A percentile compares a stretch with the other conserved stretches of the same genome.
Evolutionary conservation across 495 filamentous ascomycete species (phyloP).

Genomic region (Talaromyces wortmannii): DNA sequence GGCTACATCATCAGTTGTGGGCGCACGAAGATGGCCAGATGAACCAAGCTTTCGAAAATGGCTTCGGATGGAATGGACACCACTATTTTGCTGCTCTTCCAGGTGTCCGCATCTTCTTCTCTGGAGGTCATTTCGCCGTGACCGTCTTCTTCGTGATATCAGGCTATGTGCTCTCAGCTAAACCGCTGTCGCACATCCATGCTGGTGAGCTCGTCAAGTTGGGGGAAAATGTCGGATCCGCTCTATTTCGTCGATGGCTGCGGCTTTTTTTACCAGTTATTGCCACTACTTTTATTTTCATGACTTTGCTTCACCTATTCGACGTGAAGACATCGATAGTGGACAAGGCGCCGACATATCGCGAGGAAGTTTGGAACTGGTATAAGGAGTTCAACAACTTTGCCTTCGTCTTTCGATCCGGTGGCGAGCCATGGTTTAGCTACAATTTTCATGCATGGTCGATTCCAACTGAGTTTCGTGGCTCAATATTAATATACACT

Average conservation of each 20-base stretch:
- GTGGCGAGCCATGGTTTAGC: slow-evolving; percentile 40
- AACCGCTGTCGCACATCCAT: slow-evolving; percentile 42
- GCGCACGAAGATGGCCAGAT: slow-evolving; percentile 17
- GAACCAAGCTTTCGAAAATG: slow-evolving; percentile 18
- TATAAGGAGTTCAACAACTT: slow-evolving; percentile 54
- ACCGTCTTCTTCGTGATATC: slow-evolving; percentile 55
- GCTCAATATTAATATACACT: slow-evolving; percentile 39
- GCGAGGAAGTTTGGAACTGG: slow-evolving; percentile 44
- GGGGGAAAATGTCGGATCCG: slow-evolving; percentile 27
- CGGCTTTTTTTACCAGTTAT: slow-evolving; percentile 39
- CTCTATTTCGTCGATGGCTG: slow-evolving; percentile 39
- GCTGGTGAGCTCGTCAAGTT: slow-evolving; percentile 27
- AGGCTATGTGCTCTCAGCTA: slow-evolving; percentile 47
- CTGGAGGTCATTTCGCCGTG: slow-evolving; percentile 47
- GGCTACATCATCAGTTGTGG: slow-evolving; percentile 27
- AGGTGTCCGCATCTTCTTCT: slow-evolving; percentile 30
- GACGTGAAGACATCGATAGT: slow-evolving; percentile 22
- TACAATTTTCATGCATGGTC: slow-evolving; percentile 43
- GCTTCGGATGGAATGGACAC: slow-evolving; percentile 18
- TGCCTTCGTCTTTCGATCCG: slow-evolving; percentile 45
- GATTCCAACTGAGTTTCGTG: slow-evolving; percentile 42
- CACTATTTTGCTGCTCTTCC: slow-evolving; percentile 32
- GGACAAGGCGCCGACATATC: slow-evolving; percentile 21
- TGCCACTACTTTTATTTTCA: slow-evolving; percentile 37
- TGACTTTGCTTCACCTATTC: slow-evolving; percentile 44